Evolutionary conservation across 2,329 filamentous ascomycete species (phyloP), one percentile per base, ranked within the genome.

Genomic region (Cladosporium sp.): DNA sequence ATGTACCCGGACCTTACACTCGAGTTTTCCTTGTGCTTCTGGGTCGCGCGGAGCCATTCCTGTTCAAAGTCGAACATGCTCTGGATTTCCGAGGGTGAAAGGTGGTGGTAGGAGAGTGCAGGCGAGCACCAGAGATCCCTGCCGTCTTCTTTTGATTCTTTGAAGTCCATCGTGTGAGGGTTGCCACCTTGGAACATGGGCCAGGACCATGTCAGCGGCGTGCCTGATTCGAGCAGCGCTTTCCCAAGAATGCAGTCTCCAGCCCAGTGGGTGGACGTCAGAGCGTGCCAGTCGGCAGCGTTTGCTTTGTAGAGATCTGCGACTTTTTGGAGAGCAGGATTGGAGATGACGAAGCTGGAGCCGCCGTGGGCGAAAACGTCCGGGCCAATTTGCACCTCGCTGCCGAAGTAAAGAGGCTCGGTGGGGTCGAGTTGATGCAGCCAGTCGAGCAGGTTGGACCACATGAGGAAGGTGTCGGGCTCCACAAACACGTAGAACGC

Each of bases 401-500:
- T 84, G 47, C 84, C 86, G 36, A 86, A 79, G 71, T 87, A 88
- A 57, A 78, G 75, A 5, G 83, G 81, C 66, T 83, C 73, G 2
- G 72, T 74, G 2, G 81, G 69, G 71, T 88, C 81, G 68, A 85
- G 81, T 26, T 80, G 77, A 21, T 78, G 76, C 26, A 88, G 78
- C 84, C 84, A 88, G 28, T 79, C 75, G 18, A 86, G 71, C 49
- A 87, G 70, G 36, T 84, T 85, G 38, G 80, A 76, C 79, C 85
- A 85, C 11, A 85, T 77, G 49, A 87, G 74, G 69, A 85, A 87
- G 0, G 85, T 87, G 71, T 88, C 86, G 0, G 84, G 82, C 69
- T 87, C 86, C 57, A 86, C 81, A 72, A 88, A 88, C 65, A 86
- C 77, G 67, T 82, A 88, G 86, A 86, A 88, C 64, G 83, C 84